These are phyloP conservation scores for Tephrocybe sp. DNA, from an alignment of 768 basidiomycete species.

Conservation along the genomic window DNA sequence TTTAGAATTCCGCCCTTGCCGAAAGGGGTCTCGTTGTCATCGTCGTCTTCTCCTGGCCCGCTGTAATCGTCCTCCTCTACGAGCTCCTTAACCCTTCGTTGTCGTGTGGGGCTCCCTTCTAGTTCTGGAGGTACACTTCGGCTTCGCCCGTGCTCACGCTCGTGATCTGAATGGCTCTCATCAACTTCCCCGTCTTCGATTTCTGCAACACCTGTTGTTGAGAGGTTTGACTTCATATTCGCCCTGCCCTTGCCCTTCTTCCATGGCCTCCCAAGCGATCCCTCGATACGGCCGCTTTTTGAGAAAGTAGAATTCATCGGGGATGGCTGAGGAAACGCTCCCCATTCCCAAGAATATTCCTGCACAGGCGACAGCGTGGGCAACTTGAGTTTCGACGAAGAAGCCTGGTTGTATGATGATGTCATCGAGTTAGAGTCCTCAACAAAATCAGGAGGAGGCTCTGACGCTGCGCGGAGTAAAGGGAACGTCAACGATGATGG, in stretches of 20 bases:
- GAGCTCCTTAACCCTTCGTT: slow-evolving; percentile 31
- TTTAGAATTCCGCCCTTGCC: slow-evolving; percentile 58
- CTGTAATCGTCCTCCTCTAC: slow-evolving; percentile 13
- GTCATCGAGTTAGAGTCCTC: slow-evolving; percentile 15
- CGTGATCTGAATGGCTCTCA: slow-evolving; percentile 15
- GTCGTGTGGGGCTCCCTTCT: slow-evolving; percentile 38
- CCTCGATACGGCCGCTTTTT: slow-evolving; percentile 40
- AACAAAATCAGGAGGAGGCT: slow-evolving; percentile 55
- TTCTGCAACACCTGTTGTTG: slow-evolving; percentile 13
- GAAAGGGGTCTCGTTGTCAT: slow-evolving; percentile 27
- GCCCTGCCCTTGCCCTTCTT: slow-evolving; percentile 29
- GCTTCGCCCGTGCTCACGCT: slow-evolving; percentile 42
- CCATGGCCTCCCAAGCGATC: slow-evolving; percentile 18
- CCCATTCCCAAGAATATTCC: slow-evolving; percentile 96
- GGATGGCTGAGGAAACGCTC: slow-evolving; percentile 81
- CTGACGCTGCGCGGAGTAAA: slow-evolving; percentile 56
- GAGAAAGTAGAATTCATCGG: slow-evolving; percentile 58
- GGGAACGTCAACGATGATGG: slow-evolving; percentile 16
- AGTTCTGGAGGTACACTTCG: slow-evolving; percentile 57
- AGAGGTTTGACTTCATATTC: slow-evolving; percentile 10
- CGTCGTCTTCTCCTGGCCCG: slow-evolving; percentile 9
- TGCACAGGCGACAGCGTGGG: slow-evolving; percentile 33
- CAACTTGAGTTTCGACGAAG: slow-evolving; percentile 14
- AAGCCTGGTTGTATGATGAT: slow-evolving; percentile 7
- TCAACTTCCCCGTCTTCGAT: slow-evolving; percentile 30